Percentiles rank a stretch among this genome's conserved stretches.
phyloP scores from a whole-genome alignment of 495 filamentous ascomycete genomes.

The Hypomontagnella submonticulosa region DNA sequence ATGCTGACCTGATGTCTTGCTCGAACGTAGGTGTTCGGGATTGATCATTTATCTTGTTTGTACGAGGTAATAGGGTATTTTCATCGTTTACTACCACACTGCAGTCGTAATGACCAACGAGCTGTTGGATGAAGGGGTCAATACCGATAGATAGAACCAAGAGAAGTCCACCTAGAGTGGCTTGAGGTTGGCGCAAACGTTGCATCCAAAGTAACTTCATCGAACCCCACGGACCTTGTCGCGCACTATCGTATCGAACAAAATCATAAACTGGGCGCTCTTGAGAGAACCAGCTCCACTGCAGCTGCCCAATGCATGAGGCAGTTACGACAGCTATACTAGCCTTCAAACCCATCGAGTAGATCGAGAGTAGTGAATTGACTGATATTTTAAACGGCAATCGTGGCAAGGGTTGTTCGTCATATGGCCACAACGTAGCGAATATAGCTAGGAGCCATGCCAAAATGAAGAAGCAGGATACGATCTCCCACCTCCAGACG shows the following conservation, averaged over 20 bases:
- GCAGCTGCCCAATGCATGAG: constrained; percentile 3
- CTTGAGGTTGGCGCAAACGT: neutral
- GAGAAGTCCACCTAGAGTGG: neutral
- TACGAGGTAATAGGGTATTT: neutral
- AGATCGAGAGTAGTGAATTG: constrained; percentile 5
- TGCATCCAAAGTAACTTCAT: neutral
- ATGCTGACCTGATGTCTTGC: neutral
- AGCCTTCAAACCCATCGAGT: constrained; percentile 1
- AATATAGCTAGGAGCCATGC: neutral
- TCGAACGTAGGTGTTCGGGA: neutral
- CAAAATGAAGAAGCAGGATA: neutral
- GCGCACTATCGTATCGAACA: constrained; percentile 1
- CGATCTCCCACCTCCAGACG: constrained; percentile 12
- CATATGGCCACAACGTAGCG: neutral
- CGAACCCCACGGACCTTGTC: constrained; percentile 1
- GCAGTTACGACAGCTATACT: neutral
- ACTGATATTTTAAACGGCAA: constrained; percentile 3
- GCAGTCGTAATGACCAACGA: neutral
- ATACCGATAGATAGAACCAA: constrained; percentile 1
- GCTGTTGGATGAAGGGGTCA: constrained; percentile 11
- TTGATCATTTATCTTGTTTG: neutral
- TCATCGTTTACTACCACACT: neutral
- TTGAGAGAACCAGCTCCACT: constrained; percentile 6
- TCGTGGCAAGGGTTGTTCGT: neutral
- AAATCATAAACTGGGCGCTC: constrained; percentile 1